Percentiles rank a stretch among this genome's conserved stretches.
Evolutionary conservation across 768 basidiomycete species (phyloP).

Genomic region (Lactifluus piperatus): DNA sequence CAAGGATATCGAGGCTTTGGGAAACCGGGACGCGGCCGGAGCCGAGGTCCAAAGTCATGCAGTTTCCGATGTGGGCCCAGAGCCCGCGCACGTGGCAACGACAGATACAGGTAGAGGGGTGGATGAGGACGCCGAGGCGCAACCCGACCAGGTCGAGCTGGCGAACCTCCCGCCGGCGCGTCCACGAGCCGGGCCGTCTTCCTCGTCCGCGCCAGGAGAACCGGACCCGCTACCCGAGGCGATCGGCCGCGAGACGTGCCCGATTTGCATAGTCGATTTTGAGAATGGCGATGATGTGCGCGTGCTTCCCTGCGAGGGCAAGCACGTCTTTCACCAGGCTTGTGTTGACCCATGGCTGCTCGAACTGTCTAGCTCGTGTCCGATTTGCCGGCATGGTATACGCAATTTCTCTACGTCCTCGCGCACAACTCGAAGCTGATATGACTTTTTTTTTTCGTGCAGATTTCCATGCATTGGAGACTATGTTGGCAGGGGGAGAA

Average conservation of each 20-base stretch:
- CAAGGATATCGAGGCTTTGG: slow-evolving; percentile 7
- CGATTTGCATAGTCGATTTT: slow-evolving; percentile 92
- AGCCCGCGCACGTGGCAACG: neutral
- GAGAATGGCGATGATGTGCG: slow-evolving; percentile 90
- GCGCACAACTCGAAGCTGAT: neutral
- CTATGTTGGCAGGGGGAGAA: slow-evolving; percentile 23
- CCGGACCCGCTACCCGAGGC: slow-evolving; percentile 46
- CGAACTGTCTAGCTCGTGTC: slow-evolving; percentile 83
- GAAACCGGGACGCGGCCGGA: neutral
- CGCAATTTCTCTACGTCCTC: neutral
- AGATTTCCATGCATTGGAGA: slow-evolving; percentile 32
- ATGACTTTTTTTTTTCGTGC: neutral
- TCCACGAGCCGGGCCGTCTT: slow-evolving; percentile 15
- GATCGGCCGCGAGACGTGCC: slow-evolving; percentile 81
- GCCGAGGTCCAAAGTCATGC: neutral
- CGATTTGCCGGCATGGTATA: slow-evolving; percentile 84
- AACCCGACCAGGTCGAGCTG: neutral
- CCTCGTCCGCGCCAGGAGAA: slow-evolving; percentile 23
- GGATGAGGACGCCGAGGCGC: neutral
- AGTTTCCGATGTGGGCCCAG: neutral
- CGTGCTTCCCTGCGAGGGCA: slow-evolving; percentile 83
- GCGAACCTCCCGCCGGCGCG: slow-evolving; percentile 6
- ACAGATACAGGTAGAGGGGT: neutral
- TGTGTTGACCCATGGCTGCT: slow-evolving; percentile 95
- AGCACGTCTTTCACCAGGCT: slow-evolving; percentile 81